Base-by-base conservation (phyloP, 495 filamentous ascomycete species). In the Sphaerosporella brunnea region DNA sequence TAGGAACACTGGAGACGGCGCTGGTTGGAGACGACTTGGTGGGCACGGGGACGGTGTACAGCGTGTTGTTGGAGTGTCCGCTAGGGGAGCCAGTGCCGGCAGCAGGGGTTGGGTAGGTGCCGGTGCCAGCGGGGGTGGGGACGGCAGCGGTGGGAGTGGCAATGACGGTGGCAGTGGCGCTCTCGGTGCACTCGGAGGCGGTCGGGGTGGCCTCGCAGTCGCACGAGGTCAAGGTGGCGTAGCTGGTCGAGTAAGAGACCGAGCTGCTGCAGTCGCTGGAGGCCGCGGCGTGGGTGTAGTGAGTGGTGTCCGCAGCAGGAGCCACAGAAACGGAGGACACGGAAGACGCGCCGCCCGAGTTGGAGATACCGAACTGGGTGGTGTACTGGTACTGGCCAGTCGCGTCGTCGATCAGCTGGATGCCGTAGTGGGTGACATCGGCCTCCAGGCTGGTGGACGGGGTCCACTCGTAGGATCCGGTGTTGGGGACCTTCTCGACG, bases 311-410 rank as follows among this genome's bases (percentile, higher is more conserved):
- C 35, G 23, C 18, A 37, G 16, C 18, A 9, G 41, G n/a, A 32
- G 4, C 0, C 47, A 26, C 23, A 50, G 32, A 1, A 60, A 45
- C 23, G 53, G 45, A 15, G 49, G 55, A 55, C n/a, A n/a, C n/a
- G 37, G 55, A 51, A 19, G 47, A 48, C 38, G 43, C 26, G 34
- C 52, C 53, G 15, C 48, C 50, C 8, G 50, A 25, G 63, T 75
- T 75, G 45, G 62, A 62, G 62, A 83, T 66, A 56, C 78, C 78
- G 64, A 80, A 83, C 59, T 82, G 79, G 35, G 73, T 74, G 20
- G 70, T 72, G 65, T 73, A 83, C 61, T 83, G 79, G 68, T 75
- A 82, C 53, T 69, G 58, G 54, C 77, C 74, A 49, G 67, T 73
- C 8, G 61, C 64, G 59, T 79, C 74, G 30, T 69, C 73, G 49